Percentiles rank a stretch among this genome's conserved stretches.
Evolutionary conservation across 306 rosid genomes (phyloP).

Genomic region (Prunus armeniaca): DNA sequence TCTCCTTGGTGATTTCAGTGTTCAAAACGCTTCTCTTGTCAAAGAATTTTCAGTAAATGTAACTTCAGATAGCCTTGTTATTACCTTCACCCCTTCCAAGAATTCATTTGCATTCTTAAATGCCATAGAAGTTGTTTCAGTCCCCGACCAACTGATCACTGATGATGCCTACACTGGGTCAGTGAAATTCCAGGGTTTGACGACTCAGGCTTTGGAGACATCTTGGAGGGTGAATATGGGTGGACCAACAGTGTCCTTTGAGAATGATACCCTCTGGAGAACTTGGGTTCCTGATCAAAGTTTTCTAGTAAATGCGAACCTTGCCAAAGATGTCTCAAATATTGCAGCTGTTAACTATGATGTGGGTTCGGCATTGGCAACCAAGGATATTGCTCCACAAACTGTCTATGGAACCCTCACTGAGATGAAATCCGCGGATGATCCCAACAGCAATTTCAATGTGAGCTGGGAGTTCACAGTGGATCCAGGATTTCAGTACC

Average conservation of each 20-base stretch:
- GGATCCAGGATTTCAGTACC: conserved; percentile 72
- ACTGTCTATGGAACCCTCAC: conserved; percentile 75
- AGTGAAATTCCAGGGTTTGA: conserved; percentile 40
- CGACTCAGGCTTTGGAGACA: conserved; percentile 58
- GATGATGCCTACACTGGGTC: conserved; percentile 32
- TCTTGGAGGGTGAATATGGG: conserved; percentile 91
- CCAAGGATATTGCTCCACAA: conserved; percentile 58
- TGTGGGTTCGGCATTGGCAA: conserved; percentile 46
- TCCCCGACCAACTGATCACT: conserved; percentile 54
- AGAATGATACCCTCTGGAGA: conserved; percentile 62
- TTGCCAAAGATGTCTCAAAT: conserved; percentile 43
- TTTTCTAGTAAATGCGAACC: conserved; percentile 39
- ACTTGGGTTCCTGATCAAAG: conserved; percentile 68
- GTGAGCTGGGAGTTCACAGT: conserved; percentile 77
- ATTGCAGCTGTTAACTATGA: conserved; percentile 50
- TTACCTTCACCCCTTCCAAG: conserved; percentile 48
- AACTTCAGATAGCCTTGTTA: conserved; percentile 45
- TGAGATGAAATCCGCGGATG: conserved; percentile 39
- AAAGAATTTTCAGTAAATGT: conserved; percentile 68
- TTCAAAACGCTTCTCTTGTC: conserved; percentile 31
- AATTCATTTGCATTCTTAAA: conserved; percentile 65
- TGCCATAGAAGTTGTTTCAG: conserved; percentile 81
- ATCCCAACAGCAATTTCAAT: conserved; percentile 63
- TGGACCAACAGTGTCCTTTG: conserved; percentile 56
- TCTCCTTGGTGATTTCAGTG: conserved; percentile 60